Percentiles rank a stretch among this genome's conserved stretches.
phyloP scores from a whole-genome alignment of 345 rosid species.

The Bruguiera sexangula region DNA sequence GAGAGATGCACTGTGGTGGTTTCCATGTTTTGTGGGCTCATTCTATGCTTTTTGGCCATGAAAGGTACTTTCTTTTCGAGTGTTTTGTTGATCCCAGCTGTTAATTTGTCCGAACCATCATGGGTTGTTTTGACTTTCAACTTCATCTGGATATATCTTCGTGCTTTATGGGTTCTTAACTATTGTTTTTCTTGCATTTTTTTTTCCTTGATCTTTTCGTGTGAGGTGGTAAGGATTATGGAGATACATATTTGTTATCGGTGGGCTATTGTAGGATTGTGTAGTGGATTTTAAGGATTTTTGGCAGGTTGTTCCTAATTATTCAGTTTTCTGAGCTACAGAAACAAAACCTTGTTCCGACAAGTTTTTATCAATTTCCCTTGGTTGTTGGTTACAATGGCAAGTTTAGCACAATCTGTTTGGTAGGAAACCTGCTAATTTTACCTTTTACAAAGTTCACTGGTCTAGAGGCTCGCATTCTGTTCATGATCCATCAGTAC shows the following conservation, averaged over 20 bases:
- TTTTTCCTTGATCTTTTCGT: background rate
- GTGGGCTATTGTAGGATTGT: conserved; percentile 11
- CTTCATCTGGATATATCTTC: conserved; percentile 25
- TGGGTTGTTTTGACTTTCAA: conserved; percentile 25
- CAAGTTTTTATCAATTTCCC: background rate
- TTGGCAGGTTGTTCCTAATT: background rate
- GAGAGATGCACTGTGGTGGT: conserved; percentile 37
- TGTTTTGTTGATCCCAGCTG: conserved; percentile 26
- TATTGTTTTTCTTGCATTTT: background rate
- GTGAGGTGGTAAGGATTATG: too few species aligned
- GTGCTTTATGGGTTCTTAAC: background rate
- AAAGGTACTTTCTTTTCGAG: conserved; percentile 44
- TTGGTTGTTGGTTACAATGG: background rate
- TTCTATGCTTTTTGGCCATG: conserved; percentile 35
- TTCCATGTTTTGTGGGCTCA: conserved; percentile 57
- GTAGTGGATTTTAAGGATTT: conserved; percentile 1
- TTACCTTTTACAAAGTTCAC: background rate
- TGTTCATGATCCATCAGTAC: background rate
- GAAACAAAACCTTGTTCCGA: too few species aligned
- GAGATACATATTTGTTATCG: background rate
- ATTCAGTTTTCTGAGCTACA: too few species aligned
- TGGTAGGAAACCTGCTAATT: background rate
- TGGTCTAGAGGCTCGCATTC: background rate
- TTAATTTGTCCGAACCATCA: conserved; percentile 22
- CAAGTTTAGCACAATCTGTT: background rate